Evolutionary conservation across 1,139 yeast genomes (phyloP), one percentile per base, ranked within the genome.

Genomic region (Meyerozyma elateridarum): DNA sequence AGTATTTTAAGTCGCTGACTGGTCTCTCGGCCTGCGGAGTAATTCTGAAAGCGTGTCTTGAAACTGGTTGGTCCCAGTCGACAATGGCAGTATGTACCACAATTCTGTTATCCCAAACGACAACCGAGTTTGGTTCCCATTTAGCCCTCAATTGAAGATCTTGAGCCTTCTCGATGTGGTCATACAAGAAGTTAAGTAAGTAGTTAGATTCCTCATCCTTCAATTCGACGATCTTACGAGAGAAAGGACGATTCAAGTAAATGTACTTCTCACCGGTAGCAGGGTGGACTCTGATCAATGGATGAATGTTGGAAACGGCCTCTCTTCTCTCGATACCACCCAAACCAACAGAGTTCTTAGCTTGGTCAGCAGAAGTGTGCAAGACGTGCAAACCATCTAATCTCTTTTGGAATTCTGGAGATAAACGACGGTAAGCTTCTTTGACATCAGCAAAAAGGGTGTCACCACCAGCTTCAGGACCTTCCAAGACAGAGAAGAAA

Each of bases 281-380:
- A 6, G 88, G 88, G 50, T 80, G 83, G 30, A 70, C 67, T 52
- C 88, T 75, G 35, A 81, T 75, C 36, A 81, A 54, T 9, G 88
- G 88, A 49, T 81, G 89, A 37, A 68, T 66, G 33, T 71, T 66
- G 16, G 72, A 65, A 16, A 79, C 74, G 2, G 84, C 76, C 27
- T 63, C 68, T 43, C 84, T 71, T 54, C 85, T 74, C 41, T 78
- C 83, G 31, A 78, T 65, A 21, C 79, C 76, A 11, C 85, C 87
- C 29, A 59, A 63, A 8, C 54, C 52, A 32, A 59, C 54, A 3
- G 87, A 66, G 45, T 69, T 74, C 5, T 54, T 54, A 2, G 88
- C 88, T 57, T 81, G 89, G 34, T 79, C 84, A 26, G 60, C 70
- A 1, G 84, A 79, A n/a, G 84, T 72, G 52, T 82, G 88, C 30